phyloP scores from a whole-genome alignment of 331 rosid species.

The Phaseolus coccineus region DNA sequence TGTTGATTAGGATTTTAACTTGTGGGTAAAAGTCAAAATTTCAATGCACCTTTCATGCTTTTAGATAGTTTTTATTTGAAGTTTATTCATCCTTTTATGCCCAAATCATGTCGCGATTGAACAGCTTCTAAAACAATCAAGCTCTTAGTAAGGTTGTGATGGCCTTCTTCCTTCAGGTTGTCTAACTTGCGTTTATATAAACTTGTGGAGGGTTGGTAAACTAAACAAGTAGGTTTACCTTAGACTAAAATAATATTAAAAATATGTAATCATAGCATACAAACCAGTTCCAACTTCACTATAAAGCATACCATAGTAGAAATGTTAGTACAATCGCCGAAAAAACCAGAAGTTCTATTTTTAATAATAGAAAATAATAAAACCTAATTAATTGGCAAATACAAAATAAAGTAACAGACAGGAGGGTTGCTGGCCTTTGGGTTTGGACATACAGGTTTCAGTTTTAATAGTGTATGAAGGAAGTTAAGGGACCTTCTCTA shows the following conservation, averaged over 20 bases:
- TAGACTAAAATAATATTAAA: neutral
- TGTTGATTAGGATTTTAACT: constrained; percentile 3
- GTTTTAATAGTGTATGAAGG: neutral
- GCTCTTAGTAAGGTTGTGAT: neutral
- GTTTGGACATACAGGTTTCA: neutral
- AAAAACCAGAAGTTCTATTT: neutral
- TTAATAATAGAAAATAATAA: neutral
- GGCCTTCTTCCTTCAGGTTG: neutral
- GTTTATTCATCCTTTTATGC: constrained; percentile 17
- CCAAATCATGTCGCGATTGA: neutral
- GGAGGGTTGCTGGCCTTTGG: neutral
- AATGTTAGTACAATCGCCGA: neutral
- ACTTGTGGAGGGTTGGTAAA: neutral
- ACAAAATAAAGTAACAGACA: neutral
- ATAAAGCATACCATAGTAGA: neutral
- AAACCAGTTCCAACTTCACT: neutral
- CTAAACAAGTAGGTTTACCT: neutral
- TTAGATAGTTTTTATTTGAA: neutral
- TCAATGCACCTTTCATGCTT: neutral
- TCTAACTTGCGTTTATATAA: neutral
- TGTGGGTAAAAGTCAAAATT: neutral
- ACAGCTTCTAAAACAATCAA: constrained; percentile 8
- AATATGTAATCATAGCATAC: neutral
- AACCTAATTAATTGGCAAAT: neutral
- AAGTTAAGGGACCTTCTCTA: neutral